Base-by-base conservation (phyloP, 352 stramenopile species). In the Globisporangium iwayamae region DNA sequence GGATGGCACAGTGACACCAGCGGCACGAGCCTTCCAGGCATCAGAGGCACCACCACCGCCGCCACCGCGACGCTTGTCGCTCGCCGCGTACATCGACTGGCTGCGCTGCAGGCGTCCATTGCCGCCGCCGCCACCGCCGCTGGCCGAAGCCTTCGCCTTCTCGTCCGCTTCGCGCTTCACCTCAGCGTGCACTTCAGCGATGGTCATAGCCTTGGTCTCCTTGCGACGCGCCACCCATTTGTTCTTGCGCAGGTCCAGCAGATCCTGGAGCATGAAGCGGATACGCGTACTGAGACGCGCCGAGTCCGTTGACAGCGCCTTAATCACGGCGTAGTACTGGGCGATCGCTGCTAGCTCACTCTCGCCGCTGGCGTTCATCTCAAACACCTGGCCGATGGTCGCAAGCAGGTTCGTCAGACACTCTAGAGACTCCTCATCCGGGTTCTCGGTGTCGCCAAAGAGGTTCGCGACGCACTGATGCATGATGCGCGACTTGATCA, bases 401-500 rank as follows among this genome's bases (percentile, higher is more conserved):
- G 87, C 83, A 28, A 99, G 85, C 41, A 99, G 77, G 66, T 98
- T 98, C 47, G 85, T 89, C 70, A 98, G 88, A 67, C 96, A 99
- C 79, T 98, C 96, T 32, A 99, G 75, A 41, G 94, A 96, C 68
- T 99, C 95, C 74, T 98, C 95, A 67, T 98, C 91, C 0, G 87
- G 87, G 36, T 91, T 76, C 25, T 85, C 69, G 9, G 87, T 67
- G 66, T 93, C 81, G n/a, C 83, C 82, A 34, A 95, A 93, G 52
- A 95, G 65, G 43, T 80, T 83, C 45, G 76, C 66, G 20, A 98
- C 77, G 63, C 93, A 98, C 63, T 91, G 83, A 72, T 98, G 84
- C 88, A 99, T 98, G 73, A 98, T 97, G 55, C 94, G 91, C 38
- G 95, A 89, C 68, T 91, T 98, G 56, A 98, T 89, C 69, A 99